phyloP scores from a whole-genome alignment of 1,284 basidiomycete genomes.

The Coniophora puteana region DNA sequence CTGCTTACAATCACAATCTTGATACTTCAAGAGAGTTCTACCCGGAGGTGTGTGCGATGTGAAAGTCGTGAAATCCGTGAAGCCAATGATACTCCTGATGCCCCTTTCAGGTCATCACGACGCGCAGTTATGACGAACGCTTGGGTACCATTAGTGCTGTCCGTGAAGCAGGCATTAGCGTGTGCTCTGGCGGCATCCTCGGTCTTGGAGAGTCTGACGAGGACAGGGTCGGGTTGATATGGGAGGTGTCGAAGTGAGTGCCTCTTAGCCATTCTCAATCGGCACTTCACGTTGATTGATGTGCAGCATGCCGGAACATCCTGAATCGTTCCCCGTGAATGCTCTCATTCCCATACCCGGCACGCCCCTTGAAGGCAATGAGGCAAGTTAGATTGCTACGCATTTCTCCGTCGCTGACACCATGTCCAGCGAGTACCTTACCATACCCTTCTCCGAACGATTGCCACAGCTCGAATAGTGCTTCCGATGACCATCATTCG shows the following conservation, averaged over 20 bases:
- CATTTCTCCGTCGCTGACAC: slow-evolving; percentile 10
- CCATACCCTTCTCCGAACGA: slow-evolving; percentile 88
- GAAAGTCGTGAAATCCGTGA: background rate
- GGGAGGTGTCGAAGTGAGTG: slow-evolving; percentile 85
- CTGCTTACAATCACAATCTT: slow-evolving; percentile 98
- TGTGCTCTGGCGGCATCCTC: slow-evolving; percentile 96
- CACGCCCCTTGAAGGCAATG: slow-evolving; percentile 69
- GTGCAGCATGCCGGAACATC: slow-evolving; percentile 86
- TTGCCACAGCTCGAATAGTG: slow-evolving; percentile 92
- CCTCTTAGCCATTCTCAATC: slow-evolving; percentile 4
- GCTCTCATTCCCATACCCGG: slow-evolving; percentile 82
- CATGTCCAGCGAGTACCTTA: slow-evolving; percentile 66
- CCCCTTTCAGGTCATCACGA: slow-evolving; percentile 80
- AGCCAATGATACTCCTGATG: slow-evolving; percentile 5
- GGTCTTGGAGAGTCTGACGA: slow-evolving; percentile 90
- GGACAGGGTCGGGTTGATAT: slow-evolving; percentile 92
- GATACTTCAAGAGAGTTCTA: slow-evolving; percentile 98
- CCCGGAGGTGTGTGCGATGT: slow-evolving; percentile 58
- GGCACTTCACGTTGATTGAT: slow-evolving; percentile 2
- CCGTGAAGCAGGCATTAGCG: slow-evolving; percentile 92
- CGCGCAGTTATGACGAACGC: slow-evolving; percentile 92
- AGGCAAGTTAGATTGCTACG: slow-evolving; percentile 37
- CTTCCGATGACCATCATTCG: slow-evolving; percentile 93
- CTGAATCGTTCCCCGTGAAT: slow-evolving; percentile 98
- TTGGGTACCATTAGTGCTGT: slow-evolving; percentile 88